Percentiles rank a stretch among this genome's conserved stretches.
phyloP scores from a whole-genome alignment of 2,329 filamentous ascomycete genomes.

The Colletotrichum sp. region DNA sequence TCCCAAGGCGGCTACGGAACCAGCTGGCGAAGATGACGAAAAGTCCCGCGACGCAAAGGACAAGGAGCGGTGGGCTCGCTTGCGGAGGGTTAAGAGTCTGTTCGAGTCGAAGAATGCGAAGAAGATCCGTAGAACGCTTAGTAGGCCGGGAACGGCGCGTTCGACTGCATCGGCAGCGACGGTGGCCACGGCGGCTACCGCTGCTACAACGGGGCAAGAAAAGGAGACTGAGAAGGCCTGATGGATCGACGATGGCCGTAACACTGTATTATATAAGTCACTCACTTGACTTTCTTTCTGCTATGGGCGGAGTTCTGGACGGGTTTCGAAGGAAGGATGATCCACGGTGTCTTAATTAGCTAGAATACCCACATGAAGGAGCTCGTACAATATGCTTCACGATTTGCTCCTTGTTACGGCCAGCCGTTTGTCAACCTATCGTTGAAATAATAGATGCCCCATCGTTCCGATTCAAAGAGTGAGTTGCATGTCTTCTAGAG shows the following conservation, averaged over 20 bases:
- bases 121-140: slow-evolving; percentile 50
- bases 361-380: slow-evolving; percentile 13
- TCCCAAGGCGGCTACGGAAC: slow-evolving; percentile 20
- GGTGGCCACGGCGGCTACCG: neutral
- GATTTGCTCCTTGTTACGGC: neutral
- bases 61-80: slow-evolving; percentile 74
- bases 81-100: slow-evolving; percentile 74
- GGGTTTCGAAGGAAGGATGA: neutral
- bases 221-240: neutral
- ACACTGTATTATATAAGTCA: neutral
- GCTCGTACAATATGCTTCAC: neutral
- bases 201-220: neutral
- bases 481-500: neutral
- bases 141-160: slow-evolving; percentile 45
- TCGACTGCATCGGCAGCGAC: slow-evolving; percentile 29
- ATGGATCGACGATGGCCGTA: neutral
- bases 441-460: neutral
- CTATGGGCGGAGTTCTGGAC: neutral
- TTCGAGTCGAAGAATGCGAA: slow-evolving; percentile 69
- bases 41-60: slow-evolving; percentile 62
- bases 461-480: neutral
- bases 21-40: slow-evolving; percentile 46
- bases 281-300: neutral
- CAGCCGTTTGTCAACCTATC: neutral
- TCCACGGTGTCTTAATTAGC: neutral